These are phyloP conservation scores for Annulohypoxylon bovei DNA, from an alignment of 495 filamentous ascomycete species.

Conservation along the genomic window DNA sequence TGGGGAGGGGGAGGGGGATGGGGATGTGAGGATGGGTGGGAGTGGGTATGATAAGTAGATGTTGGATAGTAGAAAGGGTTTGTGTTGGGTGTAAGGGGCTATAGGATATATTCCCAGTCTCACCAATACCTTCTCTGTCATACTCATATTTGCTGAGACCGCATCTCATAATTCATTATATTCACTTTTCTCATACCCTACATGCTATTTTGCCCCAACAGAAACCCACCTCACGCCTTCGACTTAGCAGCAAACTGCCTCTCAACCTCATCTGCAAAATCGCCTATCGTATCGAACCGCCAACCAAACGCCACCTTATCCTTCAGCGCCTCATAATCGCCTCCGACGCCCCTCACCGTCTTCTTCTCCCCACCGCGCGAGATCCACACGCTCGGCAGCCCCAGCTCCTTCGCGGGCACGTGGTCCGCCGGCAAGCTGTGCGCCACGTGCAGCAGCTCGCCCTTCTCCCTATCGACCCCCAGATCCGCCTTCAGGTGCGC, in stretches of 20 bases:
- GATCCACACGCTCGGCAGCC: slow-evolving; percentile 77
- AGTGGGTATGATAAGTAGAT: neutral
- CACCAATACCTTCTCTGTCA: neutral
- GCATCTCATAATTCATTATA: neutral
- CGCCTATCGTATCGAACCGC: slow-evolving; percentile 70
- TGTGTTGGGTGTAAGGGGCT: neutral
- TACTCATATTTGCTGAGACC: neutral
- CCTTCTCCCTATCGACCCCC: slow-evolving; percentile 60
- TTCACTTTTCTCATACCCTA: neutral
- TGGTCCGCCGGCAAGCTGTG: slow-evolving; percentile 78
- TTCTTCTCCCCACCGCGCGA: slow-evolving; percentile 61
- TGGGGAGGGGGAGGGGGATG: slow-evolving; percentile 29
- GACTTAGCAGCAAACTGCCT: slow-evolving; percentile 51
- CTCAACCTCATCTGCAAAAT: slow-evolving; percentile 77
- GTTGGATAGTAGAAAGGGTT: neutral
- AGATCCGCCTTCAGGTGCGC: slow-evolving; percentile 62
- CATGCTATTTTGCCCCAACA: neutral
- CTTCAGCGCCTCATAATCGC: slow-evolving; percentile 49
- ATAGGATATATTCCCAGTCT: neutral
- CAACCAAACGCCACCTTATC: slow-evolving; percentile 56
- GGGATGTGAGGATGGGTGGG: slow-evolving; percentile 31
- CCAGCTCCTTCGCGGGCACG: slow-evolving; percentile 69
- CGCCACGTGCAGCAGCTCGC: slow-evolving; percentile 73
- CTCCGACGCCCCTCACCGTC: slow-evolving; percentile 56
- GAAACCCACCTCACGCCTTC: slow-evolving; percentile 19